Evolutionary conservation across 345 rosid species (phyloP).

Genomic region (Anastatica hierochuntica): DNA sequence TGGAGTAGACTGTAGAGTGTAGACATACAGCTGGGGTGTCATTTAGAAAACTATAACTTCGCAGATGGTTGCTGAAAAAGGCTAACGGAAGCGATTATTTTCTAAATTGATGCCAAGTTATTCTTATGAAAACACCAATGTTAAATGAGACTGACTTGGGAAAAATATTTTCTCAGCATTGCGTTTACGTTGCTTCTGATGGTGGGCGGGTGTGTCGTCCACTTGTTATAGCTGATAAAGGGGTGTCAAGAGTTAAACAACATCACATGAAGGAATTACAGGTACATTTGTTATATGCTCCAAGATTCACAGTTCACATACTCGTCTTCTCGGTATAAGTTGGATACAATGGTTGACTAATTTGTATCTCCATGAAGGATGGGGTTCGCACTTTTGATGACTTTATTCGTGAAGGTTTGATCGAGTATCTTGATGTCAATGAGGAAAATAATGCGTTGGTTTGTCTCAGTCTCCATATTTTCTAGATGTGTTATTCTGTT

Average conservation of each 20-base stretch:
- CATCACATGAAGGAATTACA: slow-evolving; percentile 83
- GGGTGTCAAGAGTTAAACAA: slow-evolving; percentile 75
- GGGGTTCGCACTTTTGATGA: slow-evolving; percentile 83
- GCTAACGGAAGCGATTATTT: neutral
- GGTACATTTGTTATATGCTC: slow-evolving; percentile 35
- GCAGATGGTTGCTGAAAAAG: neutral
- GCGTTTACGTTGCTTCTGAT: slow-evolving; percentile 94
- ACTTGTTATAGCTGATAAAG: slow-evolving; percentile 89
- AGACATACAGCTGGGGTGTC: neutral
- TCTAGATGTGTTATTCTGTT: neutral
- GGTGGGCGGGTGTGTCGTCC: slow-evolving; percentile 99
- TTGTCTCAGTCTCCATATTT: slow-evolving; percentile 20
- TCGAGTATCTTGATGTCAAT: slow-evolving; percentile 93
- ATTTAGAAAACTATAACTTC: neutral
- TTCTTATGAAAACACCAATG: neutral
- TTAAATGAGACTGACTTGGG: slow-evolving; percentile 14
- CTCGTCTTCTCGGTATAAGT: slow-evolving; percentile 1
- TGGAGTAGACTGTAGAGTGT: neutral
- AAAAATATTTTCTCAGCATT: slow-evolving; percentile 40
- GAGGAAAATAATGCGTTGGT: slow-evolving; percentile 98
- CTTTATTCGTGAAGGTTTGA: slow-evolving; percentile 81
- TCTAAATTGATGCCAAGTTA: neutral
- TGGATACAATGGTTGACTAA: slow-evolving; percentile 9
- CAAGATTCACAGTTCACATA: slow-evolving; percentile 9
- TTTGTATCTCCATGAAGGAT: slow-evolving; percentile 40